Evolutionary conservation across 2,329 filamentous ascomycete species (phyloP).

Genomic region (Sordariomycetes sp.): DNA sequence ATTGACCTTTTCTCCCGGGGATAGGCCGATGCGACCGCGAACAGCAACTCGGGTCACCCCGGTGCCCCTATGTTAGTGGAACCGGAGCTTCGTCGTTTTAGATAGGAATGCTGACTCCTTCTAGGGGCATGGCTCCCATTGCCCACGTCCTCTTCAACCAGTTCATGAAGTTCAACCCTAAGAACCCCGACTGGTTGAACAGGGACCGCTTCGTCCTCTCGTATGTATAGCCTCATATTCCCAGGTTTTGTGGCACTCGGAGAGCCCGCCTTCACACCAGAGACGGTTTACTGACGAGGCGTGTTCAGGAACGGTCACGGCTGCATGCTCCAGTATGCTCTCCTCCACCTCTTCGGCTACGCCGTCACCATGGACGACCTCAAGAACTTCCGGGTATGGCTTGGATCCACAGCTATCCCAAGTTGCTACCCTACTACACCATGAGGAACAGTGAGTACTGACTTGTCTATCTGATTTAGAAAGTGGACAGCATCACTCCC

Average conservation of each 20-base stretch:
- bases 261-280: too few species aligned
- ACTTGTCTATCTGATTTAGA: slow-evolving; percentile 16
- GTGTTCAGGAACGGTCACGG: slow-evolving; percentile 81
- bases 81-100: neutral
- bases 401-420: slow-evolving; percentile 4
- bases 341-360: slow-evolving; percentile 95
- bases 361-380: slow-evolving; percentile 76
- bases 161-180: slow-evolving; percentile 99
- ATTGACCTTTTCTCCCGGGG: slow-evolving; percentile 10
- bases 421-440: neutral
- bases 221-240: slow-evolving; percentile 43
- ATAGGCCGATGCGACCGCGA: slow-evolving; percentile 92
- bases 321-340: slow-evolving; percentile 98
- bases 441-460: neutral
- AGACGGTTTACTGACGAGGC: neutral
- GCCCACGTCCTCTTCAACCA: slow-evolving; percentile 98
- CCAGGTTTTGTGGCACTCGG: too few species aligned
- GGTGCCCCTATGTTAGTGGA: slow-evolving; percentile 79
- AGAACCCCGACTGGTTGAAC: slow-evolving; percentile 96
- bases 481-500: slow-evolving; percentile 63
- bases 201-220: slow-evolving; percentile 98
- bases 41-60: slow-evolving; percentile 95
- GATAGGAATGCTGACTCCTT: slow-evolving; percentile 16
- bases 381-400: slow-evolving; percentile 85
- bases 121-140: slow-evolving; percentile 74